A percentile compares a stretch with the other conserved stretches of the same genome.
phyloP scores from a whole-genome alignment of 768 basidiomycete species.

The Kwoniella dejecticola region DNA sequence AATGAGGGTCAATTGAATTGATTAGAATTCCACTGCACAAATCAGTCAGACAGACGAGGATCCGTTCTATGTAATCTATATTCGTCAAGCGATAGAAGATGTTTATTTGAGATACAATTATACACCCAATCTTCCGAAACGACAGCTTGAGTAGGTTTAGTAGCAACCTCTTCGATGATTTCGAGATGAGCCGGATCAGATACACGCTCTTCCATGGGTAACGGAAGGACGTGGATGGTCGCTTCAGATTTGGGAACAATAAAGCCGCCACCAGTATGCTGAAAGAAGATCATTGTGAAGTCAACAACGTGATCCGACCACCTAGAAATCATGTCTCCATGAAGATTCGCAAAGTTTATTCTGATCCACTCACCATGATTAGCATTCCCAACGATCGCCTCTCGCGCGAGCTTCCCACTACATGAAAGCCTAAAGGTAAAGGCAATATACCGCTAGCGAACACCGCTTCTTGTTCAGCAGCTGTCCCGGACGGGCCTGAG shows the following conservation, averaged over 20 bases:
- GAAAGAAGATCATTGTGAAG: not conserved
- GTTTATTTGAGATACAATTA: constrained; percentile 1
- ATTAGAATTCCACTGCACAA: too few species aligned
- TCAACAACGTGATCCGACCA: too few species aligned
- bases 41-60: too few species aligned
- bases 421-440: constrained; percentile 5
- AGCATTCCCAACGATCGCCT: not conserved
- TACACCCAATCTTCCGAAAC: constrained; percentile 1
- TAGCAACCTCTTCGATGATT: not conserved
- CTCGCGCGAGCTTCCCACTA: not conserved
- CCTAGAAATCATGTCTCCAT: too few species aligned
- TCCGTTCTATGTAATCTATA: not conserved
- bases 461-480: not conserved
- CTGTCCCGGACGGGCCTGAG: not conserved
- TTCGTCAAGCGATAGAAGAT: not conserved
- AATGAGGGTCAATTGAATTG: too few species aligned
- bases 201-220: not conserved
- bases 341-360: too few species aligned
- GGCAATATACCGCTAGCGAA: not conserved
- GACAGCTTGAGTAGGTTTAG: not conserved
- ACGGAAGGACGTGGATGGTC: constrained; percentile 1
- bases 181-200: not conserved
- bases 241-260: constrained; percentile 1
- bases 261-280: not conserved
- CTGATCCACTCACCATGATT: constrained; percentile 4